These are phyloP conservation scores for Zygotorulaspora chibaensis DNA, from an alignment of 805 yeast genomes.

Conservation along the genomic window DNA sequence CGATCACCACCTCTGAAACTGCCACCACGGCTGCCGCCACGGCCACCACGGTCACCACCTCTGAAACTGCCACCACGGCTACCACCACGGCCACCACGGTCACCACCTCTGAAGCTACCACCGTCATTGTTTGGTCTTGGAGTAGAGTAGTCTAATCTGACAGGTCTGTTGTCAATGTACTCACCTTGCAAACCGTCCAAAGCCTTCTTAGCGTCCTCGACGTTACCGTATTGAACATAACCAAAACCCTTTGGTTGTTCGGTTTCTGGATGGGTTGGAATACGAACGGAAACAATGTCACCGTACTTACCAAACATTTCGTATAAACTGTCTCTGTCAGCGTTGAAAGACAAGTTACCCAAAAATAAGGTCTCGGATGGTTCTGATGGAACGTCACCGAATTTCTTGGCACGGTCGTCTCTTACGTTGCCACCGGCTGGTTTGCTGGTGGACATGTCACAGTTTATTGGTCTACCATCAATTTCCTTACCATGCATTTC, in stretches of 20 bases:
- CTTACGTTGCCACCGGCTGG: constrained; percentile 56
- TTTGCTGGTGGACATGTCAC: constrained; percentile 85
- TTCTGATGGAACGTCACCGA: constrained; percentile 83
- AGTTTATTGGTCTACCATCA: constrained; percentile 94
- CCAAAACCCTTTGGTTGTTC: constrained; percentile 99
- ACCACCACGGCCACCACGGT: constrained; percentile 33
- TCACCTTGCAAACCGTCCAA: constrained; percentile 83
- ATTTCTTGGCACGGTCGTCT: constrained; percentile 78
- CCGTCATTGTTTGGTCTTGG: constrained; percentile 64
- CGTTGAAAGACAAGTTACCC: constrained; percentile 92
- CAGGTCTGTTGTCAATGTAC: constrained; percentile 84
- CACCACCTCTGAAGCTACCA: constrained; percentile 38
- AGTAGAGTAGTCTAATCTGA: constrained; percentile 90
- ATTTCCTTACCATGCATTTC: constrained; percentile 90
- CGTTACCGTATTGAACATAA: constrained; percentile 82
- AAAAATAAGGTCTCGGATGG: constrained; percentile 95
- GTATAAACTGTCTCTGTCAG: constrained; percentile 73
- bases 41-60: constrained; percentile 44
- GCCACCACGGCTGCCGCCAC: constrained; percentile 40
- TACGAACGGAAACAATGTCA: constrained; percentile 79
- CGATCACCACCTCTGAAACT: constrained; percentile 39
- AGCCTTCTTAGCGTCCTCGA: constrained; percentile 90
- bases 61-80: constrained; percentile 37
- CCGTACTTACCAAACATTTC: constrained; percentile 75
- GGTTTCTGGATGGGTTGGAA: constrained; percentile 98